Base-by-base conservation (phyloP, 2,329 filamentous ascomycete species). In the Penicillium psychrosexuale region DNA sequence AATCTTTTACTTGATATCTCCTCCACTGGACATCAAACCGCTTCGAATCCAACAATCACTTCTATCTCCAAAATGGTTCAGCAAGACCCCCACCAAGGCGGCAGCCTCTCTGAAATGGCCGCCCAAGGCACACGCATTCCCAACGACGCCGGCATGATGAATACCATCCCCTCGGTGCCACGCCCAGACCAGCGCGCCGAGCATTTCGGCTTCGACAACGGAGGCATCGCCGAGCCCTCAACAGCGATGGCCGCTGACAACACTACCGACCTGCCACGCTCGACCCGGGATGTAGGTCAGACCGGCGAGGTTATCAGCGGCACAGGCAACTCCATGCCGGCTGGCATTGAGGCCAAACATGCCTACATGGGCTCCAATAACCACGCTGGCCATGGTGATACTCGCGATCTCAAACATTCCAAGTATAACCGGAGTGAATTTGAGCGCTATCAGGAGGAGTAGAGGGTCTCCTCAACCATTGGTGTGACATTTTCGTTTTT, bases 211-310 rank as follows among this genome's bases (percentile, higher is more conserved):
- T 71, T 65, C 53, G 66, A 75, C 43, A 66, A 74, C 38, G 69
- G 73, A 24, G 69, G 72, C 27, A 54, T 75, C 15, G 74, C 72
- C 12, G 62, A 68, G 42, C 62, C 70, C 5, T 68, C 68, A 36
- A 56, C 71, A 0, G 74, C 74, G n/a, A 68, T 70, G 17, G 78
- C 77, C 0, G 78, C 76, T 8, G 76, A 78, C 55, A 82, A 82
- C 56, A 64, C 72, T 8, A 76, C 72, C 31, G 77, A 81, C 44
- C 75, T 82, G 54, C 75, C 80, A 4, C 68, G 63, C 24, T 67
- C 70, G 19, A 64, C 68, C 2, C 51, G 61, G 11, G 77, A 78
- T 51, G 66, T 68, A 28, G 71, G 68, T 5, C 52, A 67, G 15
- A 65, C 62, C 0, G 70, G 69, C 3, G 75, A 78, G 39, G 69